phyloP scores from a whole-genome alignment of 2,329 filamentous ascomycete species.

The Exserohilum rostratum region DNA sequence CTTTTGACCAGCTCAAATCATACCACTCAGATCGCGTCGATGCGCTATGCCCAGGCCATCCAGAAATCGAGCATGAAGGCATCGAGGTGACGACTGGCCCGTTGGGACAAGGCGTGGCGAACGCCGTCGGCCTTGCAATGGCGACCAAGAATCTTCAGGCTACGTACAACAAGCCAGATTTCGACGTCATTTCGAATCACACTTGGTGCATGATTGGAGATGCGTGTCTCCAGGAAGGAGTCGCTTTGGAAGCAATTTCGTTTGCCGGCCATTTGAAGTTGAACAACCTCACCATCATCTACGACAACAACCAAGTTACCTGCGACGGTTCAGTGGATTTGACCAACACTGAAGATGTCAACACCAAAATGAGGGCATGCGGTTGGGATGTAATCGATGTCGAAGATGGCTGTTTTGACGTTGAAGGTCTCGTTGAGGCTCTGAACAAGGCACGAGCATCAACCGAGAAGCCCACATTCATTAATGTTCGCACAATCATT shows the following conservation, averaged over 20 bases:
- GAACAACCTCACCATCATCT: slow-evolving; percentile 63
- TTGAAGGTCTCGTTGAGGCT: slow-evolving; percentile 56
- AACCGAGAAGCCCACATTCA: slow-evolving; percentile 61
- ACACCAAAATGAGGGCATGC: slow-evolving; percentile 63
- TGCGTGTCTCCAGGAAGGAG: slow-evolving; percentile 65
- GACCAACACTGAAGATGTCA: slow-evolving; percentile 62
- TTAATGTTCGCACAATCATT: slow-evolving; percentile 65
- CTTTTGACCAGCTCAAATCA: slow-evolving; percentile 61
- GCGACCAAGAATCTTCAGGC: slow-evolving; percentile 65
- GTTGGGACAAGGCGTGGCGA: slow-evolving; percentile 64
- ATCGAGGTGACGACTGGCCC: slow-evolving; percentile 66
- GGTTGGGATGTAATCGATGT: slow-evolving; percentile 64
- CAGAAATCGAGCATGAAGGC: slow-evolving; percentile 63
- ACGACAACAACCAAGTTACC: slow-evolving; percentile 67
- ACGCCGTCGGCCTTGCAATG: slow-evolving; percentile 59
- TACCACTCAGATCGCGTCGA: slow-evolving; percentile 58
- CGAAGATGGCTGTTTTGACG: slow-evolving; percentile 59
- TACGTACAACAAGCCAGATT: slow-evolving; percentile 61
- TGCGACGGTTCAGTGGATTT: slow-evolving; percentile 64
- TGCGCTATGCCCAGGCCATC: slow-evolving; percentile 60
- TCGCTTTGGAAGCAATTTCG: slow-evolving; percentile 62
- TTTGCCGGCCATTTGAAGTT: slow-evolving; percentile 63
- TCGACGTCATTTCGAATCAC: slow-evolving; percentile 57
- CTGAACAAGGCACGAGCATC: slow-evolving; percentile 54
- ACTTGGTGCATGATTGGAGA: slow-evolving; percentile 63